Conservation (phyloP, 345 rosid genomes). For the Gossypium arboreum region DNA sequence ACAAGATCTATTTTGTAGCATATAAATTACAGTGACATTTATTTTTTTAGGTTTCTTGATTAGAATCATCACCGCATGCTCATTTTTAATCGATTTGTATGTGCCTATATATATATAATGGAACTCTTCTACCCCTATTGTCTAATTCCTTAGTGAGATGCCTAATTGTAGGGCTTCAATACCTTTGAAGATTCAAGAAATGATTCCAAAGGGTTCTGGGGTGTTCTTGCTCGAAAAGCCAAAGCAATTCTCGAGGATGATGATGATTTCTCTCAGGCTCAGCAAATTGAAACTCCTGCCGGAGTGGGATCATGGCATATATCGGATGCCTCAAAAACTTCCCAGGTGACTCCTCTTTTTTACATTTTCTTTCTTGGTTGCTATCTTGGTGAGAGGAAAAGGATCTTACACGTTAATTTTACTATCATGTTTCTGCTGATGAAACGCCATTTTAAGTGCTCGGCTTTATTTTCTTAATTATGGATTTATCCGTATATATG, state of each 20-base stretch:
- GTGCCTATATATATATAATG: background rate
- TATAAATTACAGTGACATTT: background rate
- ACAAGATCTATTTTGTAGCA: background rate
- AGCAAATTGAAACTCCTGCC: constrained; percentile 25
- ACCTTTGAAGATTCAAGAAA: constrained; percentile 39
- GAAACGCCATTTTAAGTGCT: too few species aligned
- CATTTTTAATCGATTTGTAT: background rate
- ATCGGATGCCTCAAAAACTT: background rate
- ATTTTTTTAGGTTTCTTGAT: background rate
- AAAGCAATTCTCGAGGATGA: constrained; percentile 72
- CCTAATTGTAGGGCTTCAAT: constrained; percentile 46
- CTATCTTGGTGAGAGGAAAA: too few species aligned
- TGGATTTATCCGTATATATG: background rate
- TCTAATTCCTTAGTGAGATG: background rate
- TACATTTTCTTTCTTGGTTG: background rate
- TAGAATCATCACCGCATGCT: background rate
- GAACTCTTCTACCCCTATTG: background rate
- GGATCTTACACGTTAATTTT: too few species aligned
- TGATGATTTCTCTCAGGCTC: constrained; percentile 17
- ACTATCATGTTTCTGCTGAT: too few species aligned
- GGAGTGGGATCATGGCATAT: background rate
- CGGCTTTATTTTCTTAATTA: too few species aligned
- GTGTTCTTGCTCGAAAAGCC: constrained; percentile 86
- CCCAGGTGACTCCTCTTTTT: background rate
- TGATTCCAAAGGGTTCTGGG: constrained; percentile 83